These are phyloP conservation scores for Dissophora ornata DNA, from an alignment of 192 early-diverging fungal species.

Conservation along the genomic window DNA sequence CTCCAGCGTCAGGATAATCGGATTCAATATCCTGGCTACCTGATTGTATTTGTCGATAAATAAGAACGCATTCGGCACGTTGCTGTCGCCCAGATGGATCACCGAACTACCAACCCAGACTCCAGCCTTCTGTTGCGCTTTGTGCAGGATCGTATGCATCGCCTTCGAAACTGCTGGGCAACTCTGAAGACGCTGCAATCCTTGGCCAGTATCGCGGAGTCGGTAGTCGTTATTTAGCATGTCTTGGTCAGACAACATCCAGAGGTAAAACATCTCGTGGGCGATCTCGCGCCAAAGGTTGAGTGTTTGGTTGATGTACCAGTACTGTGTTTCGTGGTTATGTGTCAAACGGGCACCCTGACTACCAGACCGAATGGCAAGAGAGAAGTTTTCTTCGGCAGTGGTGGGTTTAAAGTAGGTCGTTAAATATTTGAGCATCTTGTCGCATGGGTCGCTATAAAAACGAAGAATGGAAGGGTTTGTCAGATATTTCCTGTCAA, in stretches of 20 bases:
- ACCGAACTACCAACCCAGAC: constrained; percentile 96
- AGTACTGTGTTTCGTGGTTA: constrained; percentile 92
- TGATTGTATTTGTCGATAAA: constrained; percentile 99
- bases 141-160: constrained; percentile 91
- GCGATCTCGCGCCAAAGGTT: constrained; percentile 96
- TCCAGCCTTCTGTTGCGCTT: constrained; percentile 85
- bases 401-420: constrained; percentile 74
- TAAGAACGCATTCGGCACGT: constrained; percentile 98
- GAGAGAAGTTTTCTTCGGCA: constrained; percentile 70
- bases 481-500: background rate
- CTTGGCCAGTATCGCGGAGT: constrained; percentile 96
- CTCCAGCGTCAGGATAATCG: constrained; percentile 81
- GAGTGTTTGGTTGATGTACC: constrained; percentile 83
- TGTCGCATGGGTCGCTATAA: constrained; percentile 91
- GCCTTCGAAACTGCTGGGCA: constrained; percentile 84
- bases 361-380: constrained; percentile 86
- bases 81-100: constrained; percentile 97
- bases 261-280: constrained; percentile 98
- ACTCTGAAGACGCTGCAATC: constrained; percentile 92
- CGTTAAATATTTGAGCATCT: constrained; percentile 84
- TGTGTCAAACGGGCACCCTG: constrained; percentile 92
- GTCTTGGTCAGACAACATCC: constrained; percentile 91
- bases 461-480: background rate
- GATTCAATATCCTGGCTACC: constrained; percentile 94
- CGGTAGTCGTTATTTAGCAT: constrained; percentile 88